A percentile compares a stretch with the other conserved stretches of the same genome.
phyloP scores from a whole-genome alignment of 495 filamentous ascomycete genomes.

The Penicillium parvum region DNA sequence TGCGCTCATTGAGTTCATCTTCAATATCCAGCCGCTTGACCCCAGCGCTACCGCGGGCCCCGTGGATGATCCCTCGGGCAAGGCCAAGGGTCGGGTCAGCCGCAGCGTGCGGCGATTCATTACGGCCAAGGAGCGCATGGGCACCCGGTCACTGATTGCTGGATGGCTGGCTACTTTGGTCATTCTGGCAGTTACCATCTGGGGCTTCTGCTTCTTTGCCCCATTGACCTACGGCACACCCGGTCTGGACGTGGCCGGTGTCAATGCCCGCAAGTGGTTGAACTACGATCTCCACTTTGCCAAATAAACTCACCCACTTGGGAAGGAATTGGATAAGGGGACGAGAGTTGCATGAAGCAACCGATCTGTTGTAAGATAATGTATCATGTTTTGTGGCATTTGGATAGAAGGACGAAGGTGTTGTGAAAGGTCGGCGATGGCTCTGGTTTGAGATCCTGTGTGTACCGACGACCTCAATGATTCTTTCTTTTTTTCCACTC shows the following conservation, averaged over 20 bases:
- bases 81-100: slow-evolving; percentile 27
- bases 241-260: slow-evolving; percentile 76
- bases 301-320: slow-evolving; percentile 58
- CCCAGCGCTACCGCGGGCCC: slow-evolving; percentile 36
- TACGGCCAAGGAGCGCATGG: slow-evolving; percentile 74
- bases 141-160: slow-evolving; percentile 67
- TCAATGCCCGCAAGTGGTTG: slow-evolving; percentile 87
- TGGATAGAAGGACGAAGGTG: slow-evolving; percentile 2
- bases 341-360: neutral
- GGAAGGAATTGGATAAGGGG: neutral
- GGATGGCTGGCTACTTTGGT: slow-evolving; percentile 73
- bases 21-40: slow-evolving; percentile 73
- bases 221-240: slow-evolving; percentile 94
- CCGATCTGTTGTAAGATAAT: slow-evolving; percentile 7
- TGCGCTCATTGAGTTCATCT: slow-evolving; percentile 95
- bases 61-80: slow-evolving; percentile 46
- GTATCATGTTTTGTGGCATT: slow-evolving; percentile 4
- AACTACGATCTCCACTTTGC: slow-evolving; percentile 98
- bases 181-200: slow-evolving; percentile 63
- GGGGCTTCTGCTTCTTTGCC: slow-evolving; percentile 87
- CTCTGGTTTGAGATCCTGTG: neutral
- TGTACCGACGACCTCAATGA: neutral
- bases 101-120: slow-evolving; percentile 43
- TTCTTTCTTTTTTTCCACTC: neutral
- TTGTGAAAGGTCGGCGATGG: neutral